Evolutionary conservation across 1,284 basidiomycete genomes (phyloP).

Genomic region (Apiotrichum laibachii): DNA sequence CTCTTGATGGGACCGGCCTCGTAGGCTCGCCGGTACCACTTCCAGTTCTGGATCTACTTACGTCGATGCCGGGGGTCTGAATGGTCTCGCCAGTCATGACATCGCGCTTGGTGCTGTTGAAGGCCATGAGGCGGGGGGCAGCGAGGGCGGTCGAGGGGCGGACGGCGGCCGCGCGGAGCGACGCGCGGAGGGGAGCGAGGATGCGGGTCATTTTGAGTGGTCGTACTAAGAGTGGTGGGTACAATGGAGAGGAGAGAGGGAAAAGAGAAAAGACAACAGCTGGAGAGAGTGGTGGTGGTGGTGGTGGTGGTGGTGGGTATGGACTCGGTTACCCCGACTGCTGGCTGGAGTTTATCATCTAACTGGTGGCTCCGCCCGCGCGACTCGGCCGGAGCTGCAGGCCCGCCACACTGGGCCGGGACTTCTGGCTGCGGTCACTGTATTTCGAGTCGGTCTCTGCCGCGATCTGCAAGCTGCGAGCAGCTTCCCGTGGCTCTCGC

Average conservation of each 20-base stretch:
- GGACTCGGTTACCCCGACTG: too few species aligned
- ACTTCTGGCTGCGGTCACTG: not conserved
- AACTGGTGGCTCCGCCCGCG: slow-evolving; percentile 1
- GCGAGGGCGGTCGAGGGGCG: slow-evolving; percentile 1
- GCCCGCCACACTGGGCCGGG: not conserved
- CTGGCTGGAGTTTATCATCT: not conserved
- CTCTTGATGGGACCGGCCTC: too few species aligned
- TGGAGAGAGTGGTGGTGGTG: not conserved
- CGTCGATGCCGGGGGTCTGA: slow-evolving; percentile 54
- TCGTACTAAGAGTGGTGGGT: not conserved
- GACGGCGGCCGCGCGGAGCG: slow-evolving; percentile 4
- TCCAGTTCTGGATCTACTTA: slow-evolving; percentile 25
- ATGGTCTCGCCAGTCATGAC: slow-evolving; percentile 56
- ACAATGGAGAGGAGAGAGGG: not conserved
- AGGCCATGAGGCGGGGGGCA: not conserved
- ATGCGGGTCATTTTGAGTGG: slow-evolving; percentile 2
- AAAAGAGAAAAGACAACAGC: not conserved
- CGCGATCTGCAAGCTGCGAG: not conserved
- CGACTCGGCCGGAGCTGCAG: slow-evolving; percentile 2
- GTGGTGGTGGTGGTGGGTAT: not conserved
- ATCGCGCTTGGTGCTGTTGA: slow-evolving; percentile 37
- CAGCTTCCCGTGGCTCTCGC: too few species aligned
- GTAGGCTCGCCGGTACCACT: not conserved
- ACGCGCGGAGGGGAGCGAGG: slow-evolving; percentile 2
- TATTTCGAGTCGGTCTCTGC: too few species aligned